These are phyloP conservation scores for Boletellus ananiceps DNA, from an alignment of 768 basidiomycete species.

Conservation along the genomic window DNA sequence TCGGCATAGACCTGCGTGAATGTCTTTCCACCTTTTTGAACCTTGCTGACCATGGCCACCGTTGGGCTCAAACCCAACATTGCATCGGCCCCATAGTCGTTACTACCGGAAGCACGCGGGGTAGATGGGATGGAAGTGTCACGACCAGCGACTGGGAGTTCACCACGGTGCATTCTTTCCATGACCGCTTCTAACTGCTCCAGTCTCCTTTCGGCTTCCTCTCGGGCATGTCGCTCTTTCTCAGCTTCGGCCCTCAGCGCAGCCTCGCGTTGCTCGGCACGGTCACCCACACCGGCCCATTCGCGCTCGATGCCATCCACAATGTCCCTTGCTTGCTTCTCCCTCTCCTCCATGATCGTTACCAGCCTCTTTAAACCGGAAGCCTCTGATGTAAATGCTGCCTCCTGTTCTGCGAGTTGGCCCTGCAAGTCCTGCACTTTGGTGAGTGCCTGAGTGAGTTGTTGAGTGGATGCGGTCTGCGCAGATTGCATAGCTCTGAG, in stretches of 20 bases:
- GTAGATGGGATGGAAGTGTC: conserved; percentile 33
- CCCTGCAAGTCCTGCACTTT: conserved; percentile 72
- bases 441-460: conserved; percentile 71
- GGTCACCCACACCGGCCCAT: conserved; percentile 69
- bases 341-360: conserved; percentile 81
- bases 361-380: conserved; percentile 71
- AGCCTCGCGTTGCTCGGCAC: conserved; percentile 63
- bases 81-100: conserved; percentile 44
- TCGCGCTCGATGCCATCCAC: conserved; percentile 81
- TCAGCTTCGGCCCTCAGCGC: conserved; percentile 66
- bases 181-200: conserved; percentile 72
- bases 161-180: conserved; percentile 66
- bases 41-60: conserved; percentile 76
- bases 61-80: conserved; percentile 80
- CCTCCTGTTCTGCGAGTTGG: conserved; percentile 81
- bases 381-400: conserved; percentile 74
- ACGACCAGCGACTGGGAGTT: conserved; percentile 55
- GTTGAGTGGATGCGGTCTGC: conserved; percentile 65
- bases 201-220: conserved; percentile 65
- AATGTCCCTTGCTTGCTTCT: conserved; percentile 77
- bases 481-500: conserved; percentile 71
- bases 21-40: conserved; percentile 79
- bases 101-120: conserved; percentile 41
- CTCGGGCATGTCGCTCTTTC: conserved; percentile 62
- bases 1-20: conserved; percentile 95